Conservation (phyloP, 805 yeast genomes). For the Saccharomycopsis sp. region DNA sequence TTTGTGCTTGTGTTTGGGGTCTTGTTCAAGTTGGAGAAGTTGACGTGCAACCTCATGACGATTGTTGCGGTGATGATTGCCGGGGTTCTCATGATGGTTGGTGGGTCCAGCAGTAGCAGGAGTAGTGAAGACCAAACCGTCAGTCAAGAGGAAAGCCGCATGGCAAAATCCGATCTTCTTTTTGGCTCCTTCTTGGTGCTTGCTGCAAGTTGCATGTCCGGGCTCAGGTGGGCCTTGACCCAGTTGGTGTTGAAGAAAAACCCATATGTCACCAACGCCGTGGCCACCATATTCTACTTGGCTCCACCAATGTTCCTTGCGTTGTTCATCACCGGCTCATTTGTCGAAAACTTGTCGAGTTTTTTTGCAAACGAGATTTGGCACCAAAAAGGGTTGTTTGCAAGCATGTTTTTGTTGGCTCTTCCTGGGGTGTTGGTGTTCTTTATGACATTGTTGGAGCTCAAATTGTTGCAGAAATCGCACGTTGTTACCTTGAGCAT, state of each 20-base stretch:
- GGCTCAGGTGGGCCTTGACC: conserved; percentile 92
- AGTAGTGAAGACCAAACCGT: conserved; percentile 21
- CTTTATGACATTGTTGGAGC: conserved; percentile 83
- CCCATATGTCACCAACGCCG: conserved; percentile 58
- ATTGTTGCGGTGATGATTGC: conserved; percentile 72
- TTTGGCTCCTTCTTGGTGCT: conserved; percentile 71
- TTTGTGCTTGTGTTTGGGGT: conserved; percentile 88
- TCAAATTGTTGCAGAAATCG: conserved; percentile 69
- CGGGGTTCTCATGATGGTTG: conserved; percentile 87
- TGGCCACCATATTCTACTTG: conserved; percentile 72
- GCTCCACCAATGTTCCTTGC: conserved; percentile 75
- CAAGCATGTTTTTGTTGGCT: conserved; percentile 50
- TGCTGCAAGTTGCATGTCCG: conserved; percentile 72
- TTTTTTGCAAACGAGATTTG: conserved; percentile 53
- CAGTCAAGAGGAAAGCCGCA: conserved; percentile 7
- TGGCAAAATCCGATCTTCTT: conserved; percentile 17
- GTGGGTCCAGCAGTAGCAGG: conserved; percentile 28
- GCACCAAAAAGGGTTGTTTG: conserved; percentile 46
- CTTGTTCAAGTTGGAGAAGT: conserved; percentile 64
- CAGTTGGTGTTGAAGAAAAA: conserved; percentile 66
- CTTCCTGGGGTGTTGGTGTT: conserved; percentile 86
- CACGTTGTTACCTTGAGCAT: conserved; percentile 79
- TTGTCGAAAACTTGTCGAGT: conserved; percentile 45
- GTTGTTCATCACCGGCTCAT: conserved; percentile 51
- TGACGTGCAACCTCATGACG: conserved; percentile 54